These are phyloP conservation scores for Laburnicola sp. DNA, from an alignment of 2,329 filamentous ascomycete genomes.

Conservation along the genomic window DNA sequence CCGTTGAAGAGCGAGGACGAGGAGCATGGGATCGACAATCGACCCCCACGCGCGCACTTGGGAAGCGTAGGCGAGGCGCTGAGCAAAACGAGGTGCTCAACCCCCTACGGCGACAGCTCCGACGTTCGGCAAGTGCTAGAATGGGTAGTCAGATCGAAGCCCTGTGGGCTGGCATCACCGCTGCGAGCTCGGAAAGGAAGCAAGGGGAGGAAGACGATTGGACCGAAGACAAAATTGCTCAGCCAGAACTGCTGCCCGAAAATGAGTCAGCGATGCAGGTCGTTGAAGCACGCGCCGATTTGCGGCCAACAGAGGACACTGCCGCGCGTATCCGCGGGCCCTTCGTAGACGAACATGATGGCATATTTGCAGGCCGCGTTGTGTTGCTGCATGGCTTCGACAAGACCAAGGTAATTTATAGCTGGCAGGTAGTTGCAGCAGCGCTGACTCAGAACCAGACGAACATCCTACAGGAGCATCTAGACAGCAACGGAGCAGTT, in stretches of 20 bases:
- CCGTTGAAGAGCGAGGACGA: conserved; percentile 70
- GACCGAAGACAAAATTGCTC: conserved; percentile 33
- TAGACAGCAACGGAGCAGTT: conserved; percentile 41
- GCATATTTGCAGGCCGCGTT: conserved; percentile 49
- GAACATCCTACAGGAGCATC: conserved; percentile 36
- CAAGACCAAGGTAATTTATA: conserved; percentile 43
- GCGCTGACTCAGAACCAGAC: conserved; percentile 35
- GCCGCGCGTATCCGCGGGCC: conserved; percentile 13
- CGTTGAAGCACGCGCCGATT: conserved; percentile 13
- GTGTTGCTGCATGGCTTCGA: conserved; percentile 52
- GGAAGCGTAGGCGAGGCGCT: conserved; percentile 39
- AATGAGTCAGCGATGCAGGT: conserved; percentile 12
- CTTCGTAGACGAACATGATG: conserved; percentile 24
- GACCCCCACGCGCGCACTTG: conserved; percentile 48
- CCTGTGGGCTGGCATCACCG: conserved; percentile 89
- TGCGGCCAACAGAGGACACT: conserved; percentile 19
- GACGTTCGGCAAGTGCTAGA: conserved; percentile 84
- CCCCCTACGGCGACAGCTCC: conserved; percentile 69
- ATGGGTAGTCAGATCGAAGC: conserved; percentile 76
- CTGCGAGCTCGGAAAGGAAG: conserved; percentile 31
- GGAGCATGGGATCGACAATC: conserved; percentile 68
- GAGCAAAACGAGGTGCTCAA: conserved; percentile 48
- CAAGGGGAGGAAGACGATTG: conserved; percentile 38
- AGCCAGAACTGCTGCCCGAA: conserved; percentile 23
- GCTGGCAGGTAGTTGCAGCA: not conserved